Evolutionary conservation across 2,329 filamentous ascomycete genomes (phyloP).

Genomic region (Epichloe baconii): DNA sequence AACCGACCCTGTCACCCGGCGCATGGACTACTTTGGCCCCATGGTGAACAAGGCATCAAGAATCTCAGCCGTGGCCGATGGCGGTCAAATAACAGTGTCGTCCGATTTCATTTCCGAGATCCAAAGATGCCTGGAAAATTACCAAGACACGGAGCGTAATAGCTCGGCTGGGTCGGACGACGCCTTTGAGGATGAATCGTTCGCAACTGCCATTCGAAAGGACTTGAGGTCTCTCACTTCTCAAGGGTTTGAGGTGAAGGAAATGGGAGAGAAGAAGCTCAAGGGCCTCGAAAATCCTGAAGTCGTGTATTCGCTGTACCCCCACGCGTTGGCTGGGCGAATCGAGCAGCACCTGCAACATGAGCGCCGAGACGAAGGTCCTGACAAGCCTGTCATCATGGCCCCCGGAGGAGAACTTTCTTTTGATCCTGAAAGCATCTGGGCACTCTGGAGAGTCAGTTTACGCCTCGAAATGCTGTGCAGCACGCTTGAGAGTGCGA

Average conservation of each 20-base stretch:
- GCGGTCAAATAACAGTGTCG: conserved; percentile 92
- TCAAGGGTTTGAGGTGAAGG: conserved; percentile 93
- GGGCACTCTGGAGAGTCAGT: conserved; percentile 81
- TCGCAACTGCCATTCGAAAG: conserved; percentile 66
- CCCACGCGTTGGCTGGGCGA: conserved; percentile 72
- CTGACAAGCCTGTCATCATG: conserved; percentile 47
- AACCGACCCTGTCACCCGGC: conserved; percentile 85
- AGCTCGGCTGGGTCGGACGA: conserved; percentile 57
- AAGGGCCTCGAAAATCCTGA: conserved; percentile 97
- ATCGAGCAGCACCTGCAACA: conserved; percentile 53
- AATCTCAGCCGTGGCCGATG: conserved; percentile 88
- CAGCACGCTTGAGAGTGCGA: conserved; percentile 65
- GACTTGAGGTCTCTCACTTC: conserved; percentile 78
- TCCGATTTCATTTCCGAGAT: conserved; percentile 96
- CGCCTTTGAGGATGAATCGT: conserved; percentile 56
- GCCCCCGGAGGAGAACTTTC: conserved; percentile 51
- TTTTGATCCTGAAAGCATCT: conserved; percentile 75
- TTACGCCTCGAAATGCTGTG: conserved; percentile 88
- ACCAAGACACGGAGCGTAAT: conserved; percentile 68
- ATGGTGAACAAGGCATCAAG: conserved; percentile 97
- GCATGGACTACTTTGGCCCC: conserved; percentile 98
- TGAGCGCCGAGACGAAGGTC: conserved; percentile 28
- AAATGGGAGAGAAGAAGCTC: conserved; percentile 85
- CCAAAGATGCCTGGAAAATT: conserved; percentile 76
- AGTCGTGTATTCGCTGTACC: conserved; percentile 89